Conservation (phyloP, 1,284 basidiomycete species). For the Pholiota adiposa region DNA sequence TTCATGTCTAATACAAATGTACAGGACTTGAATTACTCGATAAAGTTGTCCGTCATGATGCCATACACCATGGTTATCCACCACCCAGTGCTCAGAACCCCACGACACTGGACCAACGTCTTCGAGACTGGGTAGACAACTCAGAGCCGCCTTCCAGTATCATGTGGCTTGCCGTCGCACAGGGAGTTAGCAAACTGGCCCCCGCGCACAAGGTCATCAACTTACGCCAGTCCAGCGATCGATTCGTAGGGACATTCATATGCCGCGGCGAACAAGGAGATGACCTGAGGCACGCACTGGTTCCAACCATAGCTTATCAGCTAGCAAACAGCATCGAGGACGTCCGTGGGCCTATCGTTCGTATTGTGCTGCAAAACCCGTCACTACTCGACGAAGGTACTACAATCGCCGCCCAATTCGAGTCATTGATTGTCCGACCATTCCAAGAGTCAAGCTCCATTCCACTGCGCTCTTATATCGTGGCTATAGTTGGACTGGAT, state of each 20-base stretch:
- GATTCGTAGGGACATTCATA: constrained; percentile 4
- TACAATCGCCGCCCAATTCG: constrained; percentile 2
- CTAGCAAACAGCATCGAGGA: constrained; percentile 3
- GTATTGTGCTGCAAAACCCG: neutral
- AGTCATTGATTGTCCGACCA: constrained; percentile 6
- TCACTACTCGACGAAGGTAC: neutral
- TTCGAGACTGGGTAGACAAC: neutral
- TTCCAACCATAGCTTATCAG: constrained; percentile 13
- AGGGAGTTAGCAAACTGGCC: neutral
- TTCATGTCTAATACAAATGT: neutral
- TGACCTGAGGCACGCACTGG: neutral
- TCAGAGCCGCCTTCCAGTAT: neutral
- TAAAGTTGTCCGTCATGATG: neutral
- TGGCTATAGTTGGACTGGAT: constrained; percentile 10
- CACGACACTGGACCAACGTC: neutral
- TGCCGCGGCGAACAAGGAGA: neutral
- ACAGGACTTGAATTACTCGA: neutral
- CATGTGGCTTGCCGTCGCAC: neutral
- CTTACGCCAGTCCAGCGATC: neutral
- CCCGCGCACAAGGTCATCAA: neutral
- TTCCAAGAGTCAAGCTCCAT: neutral
- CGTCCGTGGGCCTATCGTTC: neutral
- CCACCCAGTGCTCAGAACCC: neutral
- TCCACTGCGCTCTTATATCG: neutral
- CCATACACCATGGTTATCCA: neutral